These are phyloP conservation scores for Arbutus unedo DNA, from an alignment of 148 eudicot genomes.

Conservation along the genomic window DNA sequence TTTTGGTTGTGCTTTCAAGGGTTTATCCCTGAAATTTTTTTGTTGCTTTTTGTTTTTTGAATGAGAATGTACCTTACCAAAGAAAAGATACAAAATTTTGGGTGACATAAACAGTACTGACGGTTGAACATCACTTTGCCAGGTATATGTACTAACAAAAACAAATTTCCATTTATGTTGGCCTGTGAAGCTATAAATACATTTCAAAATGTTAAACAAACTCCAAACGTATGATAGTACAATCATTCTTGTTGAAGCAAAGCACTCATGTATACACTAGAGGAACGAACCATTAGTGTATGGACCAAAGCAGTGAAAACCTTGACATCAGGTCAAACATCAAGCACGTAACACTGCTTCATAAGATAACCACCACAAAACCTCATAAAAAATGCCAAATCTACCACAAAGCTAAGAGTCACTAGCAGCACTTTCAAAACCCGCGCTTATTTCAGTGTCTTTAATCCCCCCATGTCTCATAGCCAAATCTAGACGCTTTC, in stretches of 20 bases:
- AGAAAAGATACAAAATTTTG: too few species aligned
- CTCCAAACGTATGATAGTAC: background rate
- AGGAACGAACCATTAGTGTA: background rate
- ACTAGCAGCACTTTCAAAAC: background rate
- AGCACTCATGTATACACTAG: background rate
- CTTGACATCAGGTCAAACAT: background rate
- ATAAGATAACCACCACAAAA: background rate
- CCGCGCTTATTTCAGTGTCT: background rate
- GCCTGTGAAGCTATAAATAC: background rate
- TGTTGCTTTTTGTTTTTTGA: background rate
- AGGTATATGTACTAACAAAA: too few species aligned
- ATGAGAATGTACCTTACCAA: too few species aligned
- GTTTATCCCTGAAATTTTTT: background rate
- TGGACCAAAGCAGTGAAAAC: background rate
- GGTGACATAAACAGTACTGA: too few species aligned
- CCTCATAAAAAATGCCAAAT: background rate
- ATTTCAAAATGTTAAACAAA: background rate
- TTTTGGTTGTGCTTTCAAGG: background rate
- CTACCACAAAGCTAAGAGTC: background rate
- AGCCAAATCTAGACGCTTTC: background rate
- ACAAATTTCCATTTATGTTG: too few species aligned
- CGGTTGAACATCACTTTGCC: too few species aligned
- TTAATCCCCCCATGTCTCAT: background rate
- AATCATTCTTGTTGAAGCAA: background rate
- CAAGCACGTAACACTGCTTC: background rate